These are phyloP conservation scores for Thalassiosira hispida DNA, from an alignment of 352 stramenopile genomes.

Conservation along the genomic window DNA sequence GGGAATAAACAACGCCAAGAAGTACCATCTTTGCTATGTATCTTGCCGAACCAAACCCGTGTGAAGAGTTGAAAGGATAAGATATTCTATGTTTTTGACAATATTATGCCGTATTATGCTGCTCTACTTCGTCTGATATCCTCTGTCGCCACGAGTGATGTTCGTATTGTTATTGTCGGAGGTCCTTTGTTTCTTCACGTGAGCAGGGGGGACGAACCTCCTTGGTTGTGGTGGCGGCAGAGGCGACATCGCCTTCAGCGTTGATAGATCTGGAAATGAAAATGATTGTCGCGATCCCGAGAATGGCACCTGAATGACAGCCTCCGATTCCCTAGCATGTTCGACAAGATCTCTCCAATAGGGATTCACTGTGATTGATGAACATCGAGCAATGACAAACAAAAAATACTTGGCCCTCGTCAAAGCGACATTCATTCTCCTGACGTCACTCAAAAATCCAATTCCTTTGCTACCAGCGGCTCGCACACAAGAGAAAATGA, in stretches of 20 bases:
- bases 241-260: constrained; percentile 14
- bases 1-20: too few species aligned
- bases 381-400: constrained; percentile 82
- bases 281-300: constrained; percentile 27
- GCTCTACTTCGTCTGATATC: too few species aligned
- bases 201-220: too few species aligned
- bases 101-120: too few species aligned
- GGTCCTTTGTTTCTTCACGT: too few species aligned
- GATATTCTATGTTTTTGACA: too few species aligned
- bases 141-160: too few species aligned
- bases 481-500: constrained; percentile 95
- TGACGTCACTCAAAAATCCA: constrained; percentile 87
- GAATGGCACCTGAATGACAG: constrained; percentile 65
- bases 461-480: constrained; percentile 86
- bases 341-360: constrained; percentile 82
- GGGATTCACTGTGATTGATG: constrained; percentile 78
- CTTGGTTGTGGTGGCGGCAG: background rate
- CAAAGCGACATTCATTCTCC: constrained; percentile 88
- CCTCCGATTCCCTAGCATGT: constrained; percentile 64
- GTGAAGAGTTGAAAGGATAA: too few species aligned
- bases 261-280: constrained; percentile 46
- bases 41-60: too few species aligned
- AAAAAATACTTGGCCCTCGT: constrained; percentile 86
- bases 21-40: too few species aligned
- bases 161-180: too few species aligned